Percentiles rank a stretch among this genome's conserved stretches.
Conservation (phyloP, 345 rosid species). For the Euphorbia peplus region DNA sequence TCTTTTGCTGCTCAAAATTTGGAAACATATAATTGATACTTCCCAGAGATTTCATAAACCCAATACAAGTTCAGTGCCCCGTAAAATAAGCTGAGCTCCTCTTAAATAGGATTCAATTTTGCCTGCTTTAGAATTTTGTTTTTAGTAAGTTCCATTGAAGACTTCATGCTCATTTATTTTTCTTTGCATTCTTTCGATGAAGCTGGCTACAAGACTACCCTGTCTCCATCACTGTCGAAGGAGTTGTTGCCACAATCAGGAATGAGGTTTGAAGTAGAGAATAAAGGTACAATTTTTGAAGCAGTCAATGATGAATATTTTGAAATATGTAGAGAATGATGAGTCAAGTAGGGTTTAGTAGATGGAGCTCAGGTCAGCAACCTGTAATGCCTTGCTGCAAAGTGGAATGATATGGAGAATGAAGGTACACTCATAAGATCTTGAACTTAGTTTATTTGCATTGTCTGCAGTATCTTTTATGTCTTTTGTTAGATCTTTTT, state of each 20-base stretch:
- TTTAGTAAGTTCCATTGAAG: background rate
- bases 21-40: background rate
- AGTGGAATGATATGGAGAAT: too few relatives aligned
- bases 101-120: background rate
- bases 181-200: background rate
- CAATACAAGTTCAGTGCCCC: background rate
- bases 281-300: background rate
- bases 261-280: background rate
- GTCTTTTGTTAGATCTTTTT: background rate
- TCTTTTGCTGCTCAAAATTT: background rate
- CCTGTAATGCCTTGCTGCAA: background rate
- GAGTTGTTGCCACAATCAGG: background rate
- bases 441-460: background rate
- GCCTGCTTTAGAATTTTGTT: conserved; percentile 1
- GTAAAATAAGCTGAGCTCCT: background rate
- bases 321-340: background rate
- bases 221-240: background rate
- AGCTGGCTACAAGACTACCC: background rate
- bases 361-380: background rate
- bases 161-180: background rate
- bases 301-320: background rate
- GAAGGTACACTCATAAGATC: background rate
- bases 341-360: background rate
- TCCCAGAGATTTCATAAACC: background rate
- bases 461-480: background rate